These are phyloP conservation scores for Bipolaris victoriae DNA, from an alignment of 2,329 filamentous ascomycete species.

Conservation along the genomic window DNA sequence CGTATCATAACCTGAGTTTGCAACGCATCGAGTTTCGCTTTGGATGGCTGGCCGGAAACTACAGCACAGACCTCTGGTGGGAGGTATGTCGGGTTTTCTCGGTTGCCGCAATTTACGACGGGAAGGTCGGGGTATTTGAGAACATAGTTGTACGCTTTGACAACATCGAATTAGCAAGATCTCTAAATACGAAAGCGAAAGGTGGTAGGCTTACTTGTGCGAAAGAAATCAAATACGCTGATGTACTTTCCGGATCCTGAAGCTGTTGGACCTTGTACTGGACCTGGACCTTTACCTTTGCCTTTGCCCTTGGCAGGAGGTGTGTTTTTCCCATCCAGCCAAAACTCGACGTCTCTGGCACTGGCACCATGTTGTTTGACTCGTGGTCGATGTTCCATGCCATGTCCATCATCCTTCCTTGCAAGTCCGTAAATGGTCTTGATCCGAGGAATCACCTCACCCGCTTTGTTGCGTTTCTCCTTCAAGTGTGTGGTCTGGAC, in stretches of 20 bases:
- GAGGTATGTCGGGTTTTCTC: constrained; percentile 33
- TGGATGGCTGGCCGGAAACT: constrained; percentile 30
- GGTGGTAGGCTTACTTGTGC: constrained; percentile 9
- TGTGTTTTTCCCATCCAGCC: constrained; percentile 17
- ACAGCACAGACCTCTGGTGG: constrained; percentile 35
- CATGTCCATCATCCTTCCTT: constrained; percentile 44
- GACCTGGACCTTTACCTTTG: constrained; percentile 12
- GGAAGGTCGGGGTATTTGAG: constrained; percentile 24
- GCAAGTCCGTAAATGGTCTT: constrained; percentile 52
- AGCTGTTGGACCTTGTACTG: constrained; percentile 1
- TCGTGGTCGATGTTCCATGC: constrained; percentile 21
- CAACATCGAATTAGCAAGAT: background rate
- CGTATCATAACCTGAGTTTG: constrained; percentile 39
- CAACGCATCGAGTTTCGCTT: constrained; percentile 24
- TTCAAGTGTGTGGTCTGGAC: constrained; percentile 47
- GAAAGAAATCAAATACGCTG: constrained; percentile 30
- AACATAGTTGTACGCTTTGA: constrained; percentile 18
- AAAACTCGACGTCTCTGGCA: constrained; percentile 34
- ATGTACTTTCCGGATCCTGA: constrained; percentile 23
- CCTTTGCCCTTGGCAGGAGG: constrained; percentile 14
- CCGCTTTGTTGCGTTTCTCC: constrained; percentile 41
- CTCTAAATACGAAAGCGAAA: background rate
- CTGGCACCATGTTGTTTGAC: constrained; percentile 23
- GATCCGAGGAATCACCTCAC: constrained; percentile 41
- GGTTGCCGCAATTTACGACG: constrained; percentile 32